phyloP scores from a whole-genome alignment of 2,329 filamentous ascomycete genomes.

The Penicillium psychrosexuale region DNA sequence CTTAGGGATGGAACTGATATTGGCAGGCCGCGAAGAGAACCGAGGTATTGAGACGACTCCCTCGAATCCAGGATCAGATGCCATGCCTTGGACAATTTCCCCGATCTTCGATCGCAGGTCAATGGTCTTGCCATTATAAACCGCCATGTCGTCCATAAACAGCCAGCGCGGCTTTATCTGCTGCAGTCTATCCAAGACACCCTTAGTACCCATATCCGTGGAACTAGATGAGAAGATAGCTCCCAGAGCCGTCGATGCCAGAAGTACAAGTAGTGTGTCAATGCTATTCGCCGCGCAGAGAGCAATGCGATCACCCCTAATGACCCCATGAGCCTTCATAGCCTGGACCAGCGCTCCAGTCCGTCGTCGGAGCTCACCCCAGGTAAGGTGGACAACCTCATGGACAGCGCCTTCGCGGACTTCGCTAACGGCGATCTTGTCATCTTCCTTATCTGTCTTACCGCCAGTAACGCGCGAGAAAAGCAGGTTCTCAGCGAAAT shows the following conservation, averaged over 20 bases:
- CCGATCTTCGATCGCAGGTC: conserved; percentile 71
- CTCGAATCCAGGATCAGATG: conserved; percentile 57
- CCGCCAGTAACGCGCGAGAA: conserved; percentile 50
- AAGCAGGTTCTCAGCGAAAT: conserved; percentile 78
- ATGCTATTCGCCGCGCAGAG: conserved; percentile 72
- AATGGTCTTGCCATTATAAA: conserved; percentile 74
- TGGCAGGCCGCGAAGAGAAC: conserved; percentile 8
- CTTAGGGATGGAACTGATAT: conserved; percentile 11
- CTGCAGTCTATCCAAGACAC: conserved; percentile 68
- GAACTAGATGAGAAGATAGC: conserved; percentile 72
- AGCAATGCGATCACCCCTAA: conserved; percentile 70
- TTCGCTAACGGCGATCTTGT: conserved; percentile 67
- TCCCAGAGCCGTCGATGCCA: conserved; percentile 68
- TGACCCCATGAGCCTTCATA: conserved; percentile 63
- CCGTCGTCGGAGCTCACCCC: conserved; percentile 61
- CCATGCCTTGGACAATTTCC: conserved; percentile 63
- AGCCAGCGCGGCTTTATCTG: conserved; percentile 75
- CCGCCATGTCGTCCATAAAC: conserved; percentile 76
- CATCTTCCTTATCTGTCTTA: conserved; percentile 66
- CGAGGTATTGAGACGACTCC: conserved; percentile 33
- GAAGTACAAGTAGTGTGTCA: conserved; percentile 68
- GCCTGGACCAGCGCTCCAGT: conserved; percentile 63
- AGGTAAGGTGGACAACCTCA: conserved; percentile 56
- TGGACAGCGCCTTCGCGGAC: conserved; percentile 44
- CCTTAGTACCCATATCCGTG: conserved; percentile 80